Percentiles rank a stretch among this genome's conserved stretches.
These are phyloP conservation scores for Triticum aestivum DNA, from an alignment of 176 grass and related monocot species.

Conservation along the genomic window DNA sequence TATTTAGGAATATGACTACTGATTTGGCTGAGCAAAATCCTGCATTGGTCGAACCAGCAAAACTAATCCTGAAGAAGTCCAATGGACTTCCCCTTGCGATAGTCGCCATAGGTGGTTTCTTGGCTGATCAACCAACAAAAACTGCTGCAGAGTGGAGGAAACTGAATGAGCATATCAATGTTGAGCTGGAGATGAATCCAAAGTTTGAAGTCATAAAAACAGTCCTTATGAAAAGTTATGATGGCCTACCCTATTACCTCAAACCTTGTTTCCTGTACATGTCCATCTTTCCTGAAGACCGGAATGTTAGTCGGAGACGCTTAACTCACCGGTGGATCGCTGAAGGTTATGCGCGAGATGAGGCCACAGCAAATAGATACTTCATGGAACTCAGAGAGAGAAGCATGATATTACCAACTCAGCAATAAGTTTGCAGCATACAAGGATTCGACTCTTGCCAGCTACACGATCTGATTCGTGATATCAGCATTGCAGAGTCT, in stretches of 20 bases:
- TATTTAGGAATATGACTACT: not conserved
- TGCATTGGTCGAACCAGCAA: not conserved
- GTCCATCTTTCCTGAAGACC: constrained; percentile 21
- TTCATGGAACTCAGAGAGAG: not conserved
- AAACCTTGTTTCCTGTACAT: not conserved
- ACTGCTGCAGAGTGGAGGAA: not conserved
- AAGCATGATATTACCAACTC: constrained; percentile 28
- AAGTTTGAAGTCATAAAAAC: not conserved
- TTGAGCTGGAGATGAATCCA: constrained; percentile 14
- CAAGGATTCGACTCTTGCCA: not conserved
- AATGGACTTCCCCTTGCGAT: constrained; percentile 40
- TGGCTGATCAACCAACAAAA: constrained; percentile 20
- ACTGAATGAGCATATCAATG: constrained; percentile 25
- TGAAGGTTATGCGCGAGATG: not conserved
- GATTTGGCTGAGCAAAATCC: not conserved
- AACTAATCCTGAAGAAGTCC: constrained; percentile 25
- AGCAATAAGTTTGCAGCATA: not conserved
- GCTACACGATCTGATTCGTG: constrained; percentile 32
- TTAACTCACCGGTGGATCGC: constrained; percentile 23
- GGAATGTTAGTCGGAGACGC: not conserved
- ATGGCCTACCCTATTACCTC: not conserved
- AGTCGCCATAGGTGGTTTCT: constrained; percentile 36
- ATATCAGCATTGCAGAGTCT: too few relatives aligned
- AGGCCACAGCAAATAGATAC: fast-evolving
- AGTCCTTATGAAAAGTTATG: not conserved